These are phyloP conservation scores for Lyophyllum shimeji DNA, from an alignment of 768 basidiomycete species.

Conservation along the genomic window DNA sequence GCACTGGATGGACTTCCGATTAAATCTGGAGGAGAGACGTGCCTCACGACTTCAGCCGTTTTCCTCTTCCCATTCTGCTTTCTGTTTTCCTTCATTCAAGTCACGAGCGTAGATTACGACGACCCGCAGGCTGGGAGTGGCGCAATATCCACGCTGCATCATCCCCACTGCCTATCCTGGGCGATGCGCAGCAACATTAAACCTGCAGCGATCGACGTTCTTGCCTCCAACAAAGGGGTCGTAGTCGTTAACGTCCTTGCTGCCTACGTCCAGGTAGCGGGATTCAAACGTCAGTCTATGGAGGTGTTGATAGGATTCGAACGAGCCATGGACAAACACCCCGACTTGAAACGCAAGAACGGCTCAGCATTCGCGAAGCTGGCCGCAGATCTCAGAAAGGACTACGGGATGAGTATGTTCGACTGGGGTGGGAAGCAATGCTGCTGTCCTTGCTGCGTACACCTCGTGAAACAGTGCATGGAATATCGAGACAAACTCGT, in stretches of 20 bases:
- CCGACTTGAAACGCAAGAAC: constrained; percentile 14
- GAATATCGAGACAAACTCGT: constrained; percentile 13
- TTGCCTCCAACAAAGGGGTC: constrained; percentile 18
- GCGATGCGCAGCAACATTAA: constrained; percentile 21
- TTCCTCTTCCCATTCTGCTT: neutral
- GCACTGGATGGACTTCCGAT: neutral
- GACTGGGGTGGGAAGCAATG: constrained; percentile 13
- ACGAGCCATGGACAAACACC: constrained; percentile 18
- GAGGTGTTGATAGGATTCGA: constrained; percentile 16
- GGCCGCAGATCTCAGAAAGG: constrained; percentile 15
- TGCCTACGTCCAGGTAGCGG: constrained; percentile 17
- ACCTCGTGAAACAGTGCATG: constrained; percentile 13
- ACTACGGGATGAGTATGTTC: constrained; percentile 19
- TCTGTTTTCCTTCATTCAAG: neutral
- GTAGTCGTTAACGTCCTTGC: constrained; percentile 16
- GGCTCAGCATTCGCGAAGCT: constrained; percentile 13
- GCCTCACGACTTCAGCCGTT: neutral
- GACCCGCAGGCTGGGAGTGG: neutral
- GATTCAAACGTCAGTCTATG: constrained; percentile 11
- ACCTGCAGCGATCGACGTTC: constrained; percentile 19
- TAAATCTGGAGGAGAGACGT: neutral
- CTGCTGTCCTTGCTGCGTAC: constrained; percentile 17
- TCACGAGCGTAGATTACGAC: neutral
- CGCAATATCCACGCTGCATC: neutral
- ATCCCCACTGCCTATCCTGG: neutral